These are phyloP conservation scores for Talinum fruticosum DNA, from an alignment of 148 eudicot species.

Conservation along the genomic window DNA sequence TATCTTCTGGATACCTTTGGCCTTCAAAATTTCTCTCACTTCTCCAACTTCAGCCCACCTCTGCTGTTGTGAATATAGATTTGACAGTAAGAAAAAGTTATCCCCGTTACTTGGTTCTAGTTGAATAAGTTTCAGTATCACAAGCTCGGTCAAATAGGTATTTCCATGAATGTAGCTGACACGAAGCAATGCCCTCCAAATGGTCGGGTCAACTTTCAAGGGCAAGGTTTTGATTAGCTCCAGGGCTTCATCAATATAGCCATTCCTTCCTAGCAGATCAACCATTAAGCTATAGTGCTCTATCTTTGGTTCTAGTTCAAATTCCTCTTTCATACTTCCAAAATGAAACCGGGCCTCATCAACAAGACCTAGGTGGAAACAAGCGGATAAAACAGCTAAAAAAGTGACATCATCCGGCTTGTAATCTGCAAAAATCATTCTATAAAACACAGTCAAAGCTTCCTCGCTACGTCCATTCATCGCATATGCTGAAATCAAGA, in stretches of 20 bases:
- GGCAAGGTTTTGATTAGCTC: slow-evolving; percentile 30
- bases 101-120: slow-evolving; percentile 38
- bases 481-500: slow-evolving; percentile 40
- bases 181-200: slow-evolving; percentile 46
- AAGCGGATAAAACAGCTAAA: slow-evolving; percentile 41
- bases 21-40: slow-evolving; percentile 27
- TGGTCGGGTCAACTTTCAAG: slow-evolving; percentile 22
- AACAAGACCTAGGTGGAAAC: slow-evolving; percentile 33
- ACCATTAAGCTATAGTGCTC: slow-evolving; percentile 45
- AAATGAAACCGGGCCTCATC: slow-evolving; percentile 32
- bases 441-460: slow-evolving; percentile 38
- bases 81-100: slow-evolving; percentile 31
- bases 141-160: slow-evolving; percentile 22
- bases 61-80: slow-evolving; percentile 26
- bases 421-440: slow-evolving; percentile 33
- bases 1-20: slow-evolving; percentile 26
- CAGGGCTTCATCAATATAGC: slow-evolving; percentile 32
- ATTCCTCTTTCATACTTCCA: slow-evolving; percentile 32
- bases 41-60: slow-evolving; percentile 34
- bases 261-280: slow-evolving; percentile 37
- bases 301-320: slow-evolving; percentile 29
- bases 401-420: slow-evolving; percentile 45
- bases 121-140: slow-evolving; percentile 31
- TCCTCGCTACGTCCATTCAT: slow-evolving; percentile 36
- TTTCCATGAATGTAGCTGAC: slow-evolving; percentile 23